Evolutionary conservation across 2,329 filamentous ascomycete genomes (phyloP).

Genomic region (Nothomitra cinnamomea): DNA sequence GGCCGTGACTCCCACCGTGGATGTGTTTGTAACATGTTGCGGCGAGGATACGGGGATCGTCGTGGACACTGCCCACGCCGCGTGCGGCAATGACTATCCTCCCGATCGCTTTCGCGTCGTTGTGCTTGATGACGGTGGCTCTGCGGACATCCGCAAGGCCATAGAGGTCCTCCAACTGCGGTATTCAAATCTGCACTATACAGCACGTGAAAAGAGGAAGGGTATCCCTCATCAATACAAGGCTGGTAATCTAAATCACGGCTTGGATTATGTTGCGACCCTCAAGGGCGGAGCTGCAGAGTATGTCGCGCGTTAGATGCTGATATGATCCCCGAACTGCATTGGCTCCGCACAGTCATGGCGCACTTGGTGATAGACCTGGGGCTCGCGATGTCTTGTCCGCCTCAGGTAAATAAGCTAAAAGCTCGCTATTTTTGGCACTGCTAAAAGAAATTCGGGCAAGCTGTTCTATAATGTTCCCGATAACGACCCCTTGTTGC

Average conservation of each 20-base stretch:
- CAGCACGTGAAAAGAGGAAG: background rate
- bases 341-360: background rate
- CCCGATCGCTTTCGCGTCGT: slow-evolving; percentile 34
- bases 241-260: background rate
- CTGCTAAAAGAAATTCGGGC: too few relatives aligned
- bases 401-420: too few relatives aligned
- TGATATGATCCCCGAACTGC: background rate
- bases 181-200: slow-evolving; percentile 14
- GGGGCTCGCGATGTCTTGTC: background rate
- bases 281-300: background rate
- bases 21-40: slow-evolving; percentile 40
- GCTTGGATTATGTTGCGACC: background rate
- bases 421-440: too few relatives aligned
- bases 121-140: slow-evolving; percentile 37
- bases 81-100: slow-evolving; percentile 38
- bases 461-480: background rate
- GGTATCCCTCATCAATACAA: background rate
- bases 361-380: background rate
- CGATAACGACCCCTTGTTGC: background rate
- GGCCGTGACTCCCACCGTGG: too few relatives aligned
- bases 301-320: background rate
- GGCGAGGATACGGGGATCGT: slow-evolving; percentile 39
- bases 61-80: slow-evolving; percentile 38
- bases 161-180: slow-evolving; percentile 23
- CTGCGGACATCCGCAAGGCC: slow-evolving; percentile 23